A percentile compares a stretch with the other conserved stretches of the same genome.
phyloP scores from a whole-genome alignment of 306 rosid genomes.

The Glycyrrhiza uralensis region DNA sequence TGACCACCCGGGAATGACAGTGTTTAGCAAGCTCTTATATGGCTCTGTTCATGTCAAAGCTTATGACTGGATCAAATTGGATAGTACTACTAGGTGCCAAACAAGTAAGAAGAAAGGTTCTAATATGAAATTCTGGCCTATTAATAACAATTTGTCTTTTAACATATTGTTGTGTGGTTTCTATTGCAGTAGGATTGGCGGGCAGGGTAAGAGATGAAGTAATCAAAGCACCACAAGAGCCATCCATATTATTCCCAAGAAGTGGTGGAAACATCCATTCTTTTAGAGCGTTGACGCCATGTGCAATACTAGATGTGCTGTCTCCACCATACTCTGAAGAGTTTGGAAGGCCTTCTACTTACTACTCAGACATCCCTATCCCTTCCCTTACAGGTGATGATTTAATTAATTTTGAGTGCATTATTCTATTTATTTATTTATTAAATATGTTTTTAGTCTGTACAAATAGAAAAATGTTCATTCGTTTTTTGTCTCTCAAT shows the following conservation, averaged over 20 bases:
- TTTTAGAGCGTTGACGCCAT: slow-evolving; percentile 51
- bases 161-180: not conserved
- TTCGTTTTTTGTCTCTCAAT: too few relatives aligned
- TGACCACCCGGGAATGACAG: slow-evolving; percentile 77
- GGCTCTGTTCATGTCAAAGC: slow-evolving; percentile 54
- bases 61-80: slow-evolving; percentile 58
- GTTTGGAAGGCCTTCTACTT: slow-evolving; percentile 60
- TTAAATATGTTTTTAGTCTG: too few relatives aligned
- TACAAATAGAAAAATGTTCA: too few relatives aligned
- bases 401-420: not conserved
- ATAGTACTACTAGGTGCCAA: slow-evolving; percentile 2
- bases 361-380: slow-evolving; percentile 46
- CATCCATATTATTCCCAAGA: slow-evolving; percentile 48
- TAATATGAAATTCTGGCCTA: too few relatives aligned
- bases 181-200: slow-evolving; percentile 59
- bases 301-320: slow-evolving; percentile 63
- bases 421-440: not conserved
- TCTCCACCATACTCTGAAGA: slow-evolving; percentile 64
- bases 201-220: slow-evolving; percentile 40
- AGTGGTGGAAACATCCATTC: slow-evolving; percentile 74
- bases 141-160: not conserved
- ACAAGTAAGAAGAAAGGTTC: slow-evolving; percentile 36
- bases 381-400: slow-evolving; percentile 48
- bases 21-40: slow-evolving; percentile 55
- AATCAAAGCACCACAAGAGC: slow-evolving; percentile 44